Base-by-base conservation (phyloP, 2,329 filamentous ascomycete genomes). In the Colletotrichum nymphaeae region DNA sequence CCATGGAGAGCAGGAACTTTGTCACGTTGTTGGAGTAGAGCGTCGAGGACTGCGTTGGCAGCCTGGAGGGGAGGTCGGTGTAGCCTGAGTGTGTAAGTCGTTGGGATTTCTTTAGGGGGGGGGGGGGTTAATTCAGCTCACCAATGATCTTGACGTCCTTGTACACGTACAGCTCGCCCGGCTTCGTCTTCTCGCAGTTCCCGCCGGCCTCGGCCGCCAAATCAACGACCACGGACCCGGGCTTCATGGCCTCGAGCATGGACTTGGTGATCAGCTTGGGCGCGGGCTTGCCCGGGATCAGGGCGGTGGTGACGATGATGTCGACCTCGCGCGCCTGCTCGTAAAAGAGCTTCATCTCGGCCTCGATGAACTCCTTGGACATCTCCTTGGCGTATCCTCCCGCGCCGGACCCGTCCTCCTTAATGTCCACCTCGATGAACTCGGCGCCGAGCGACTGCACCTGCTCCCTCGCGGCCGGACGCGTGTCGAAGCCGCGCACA, bases 1-100 rank as follows among this genome's bases (percentile, higher is more conserved):
- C 83, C 87, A 97, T 94, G 0, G 95, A 97, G 11, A 98, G 87
- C 32, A 97, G 85, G 70, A 95, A 93, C 80, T 97, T 98, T 76
- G 93, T 95, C 78, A 97, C 95, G 80, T 98, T 98, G 88, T 97
- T 98, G 2, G 94, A 97, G 83, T 97, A 98, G 24, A 98, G 85
- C 0, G 94, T 97, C 0, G 95, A 97, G 0, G 95, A 94, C 81
- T 98, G 95, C 0, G 95, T 97, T 0, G 95, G 94, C 2, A 98
- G 87, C 58, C 95, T 90, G 37, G 95, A 97, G 0, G 95, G 95
- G 32, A 97, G 87, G 82, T 98, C 95, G 56, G 95, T 97, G 81
- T 97, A 97, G 42, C 93, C 90, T 91, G 59, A 16, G 53, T 5
- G 22, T 65, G 77, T 84, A 37, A 84, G 76, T 46, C 52, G 56